Evolutionary conservation across 768 basidiomycete species (phyloP).

Genomic region (Chalciporus pseudorubinellus): DNA sequence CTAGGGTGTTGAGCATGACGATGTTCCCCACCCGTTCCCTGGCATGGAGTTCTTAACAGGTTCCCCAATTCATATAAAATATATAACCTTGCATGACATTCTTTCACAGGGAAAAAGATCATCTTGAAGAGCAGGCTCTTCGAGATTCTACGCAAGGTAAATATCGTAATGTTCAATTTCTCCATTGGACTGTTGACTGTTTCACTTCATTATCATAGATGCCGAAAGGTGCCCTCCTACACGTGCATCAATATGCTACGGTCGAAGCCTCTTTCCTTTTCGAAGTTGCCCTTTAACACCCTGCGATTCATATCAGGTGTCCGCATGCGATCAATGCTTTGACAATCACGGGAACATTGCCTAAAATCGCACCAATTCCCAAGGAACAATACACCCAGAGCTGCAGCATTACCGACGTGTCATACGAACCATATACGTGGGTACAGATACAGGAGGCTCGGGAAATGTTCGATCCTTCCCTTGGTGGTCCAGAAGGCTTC

Average conservation of each 20-base stretch:
- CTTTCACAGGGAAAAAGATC: slow-evolving; percentile 25
- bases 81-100: not conserved
- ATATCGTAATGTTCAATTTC: not conserved
- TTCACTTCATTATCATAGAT: slow-evolving; percentile 33
- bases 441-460: slow-evolving; percentile 36
- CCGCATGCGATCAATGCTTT: slow-evolving; percentile 18
- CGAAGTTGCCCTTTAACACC: slow-evolving; percentile 36
- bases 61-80: slow-evolving; percentile 18
- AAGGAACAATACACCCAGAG: slow-evolving; percentile 16
- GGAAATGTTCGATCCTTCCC: slow-evolving; percentile 29
- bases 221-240: slow-evolving; percentile 48
- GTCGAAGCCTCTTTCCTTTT: slow-evolving; percentile 37
- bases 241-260: slow-evolving; percentile 44
- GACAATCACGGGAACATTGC: slow-evolving; percentile 28
- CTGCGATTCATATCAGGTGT: slow-evolving; percentile 39
- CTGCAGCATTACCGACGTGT: slow-evolving; percentile 26
- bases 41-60: slow-evolving; percentile 78
- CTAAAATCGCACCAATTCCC: slow-evolving; percentile 38
- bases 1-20: slow-evolving; percentile 55
- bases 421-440: slow-evolving; percentile 34
- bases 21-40: slow-evolving; percentile 59
- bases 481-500: slow-evolving; percentile 42
- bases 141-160: slow-evolving; percentile 37
- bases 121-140: slow-evolving; percentile 42
- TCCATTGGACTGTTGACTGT: not conserved